phyloP scores from a whole-genome alignment of 768 basidiomycete species.

The Boletus rubescentipes region DNA sequence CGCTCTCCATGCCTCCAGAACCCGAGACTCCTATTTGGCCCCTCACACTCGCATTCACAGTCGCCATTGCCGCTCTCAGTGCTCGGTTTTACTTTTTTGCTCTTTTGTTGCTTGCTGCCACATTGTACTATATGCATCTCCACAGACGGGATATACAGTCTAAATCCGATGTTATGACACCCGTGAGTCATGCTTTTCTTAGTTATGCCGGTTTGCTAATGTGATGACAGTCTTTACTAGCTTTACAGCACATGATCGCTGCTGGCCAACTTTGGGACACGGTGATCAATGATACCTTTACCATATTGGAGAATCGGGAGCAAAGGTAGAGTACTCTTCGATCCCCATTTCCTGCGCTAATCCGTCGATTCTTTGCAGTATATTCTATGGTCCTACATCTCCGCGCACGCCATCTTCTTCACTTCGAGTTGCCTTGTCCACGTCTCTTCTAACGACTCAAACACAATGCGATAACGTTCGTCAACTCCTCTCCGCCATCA shows the following conservation, averaged over 20 bases:
- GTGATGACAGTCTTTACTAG: constrained; percentile 50
- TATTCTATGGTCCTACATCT: constrained; percentile 42
- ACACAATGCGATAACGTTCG: constrained; percentile 82
- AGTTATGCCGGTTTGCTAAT: neutral
- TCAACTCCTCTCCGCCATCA: constrained; percentile 73
- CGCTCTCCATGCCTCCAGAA: constrained; percentile 33
- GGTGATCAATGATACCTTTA: constrained; percentile 66
- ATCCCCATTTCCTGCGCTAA: neutral
- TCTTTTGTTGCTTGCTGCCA: constrained; percentile 38
- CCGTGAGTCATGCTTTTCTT: constrained; percentile 41
- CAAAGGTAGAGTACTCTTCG: constrained; percentile 45
- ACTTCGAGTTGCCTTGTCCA: constrained; percentile 69
- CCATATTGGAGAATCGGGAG: constrained; percentile 68
- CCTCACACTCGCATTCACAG: constrained; percentile 38
- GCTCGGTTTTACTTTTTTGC: constrained; percentile 44
- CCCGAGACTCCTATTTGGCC: constrained; percentile 37
- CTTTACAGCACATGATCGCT: constrained; percentile 63
- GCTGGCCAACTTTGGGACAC: constrained; percentile 75
- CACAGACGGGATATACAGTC: constrained; percentile 30
- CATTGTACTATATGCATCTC: constrained; percentile 41
- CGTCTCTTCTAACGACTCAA: constrained; percentile 73
- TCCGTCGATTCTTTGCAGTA: constrained; percentile 20
- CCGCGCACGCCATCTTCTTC: constrained; percentile 30
- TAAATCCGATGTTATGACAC: constrained; percentile 51
- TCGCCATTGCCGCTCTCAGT: constrained; percentile 41